These are phyloP conservation scores for Ganoderma lucidum DNA, from an alignment of 1,284 basidiomycete genomes.

Conservation along the genomic window DNA sequence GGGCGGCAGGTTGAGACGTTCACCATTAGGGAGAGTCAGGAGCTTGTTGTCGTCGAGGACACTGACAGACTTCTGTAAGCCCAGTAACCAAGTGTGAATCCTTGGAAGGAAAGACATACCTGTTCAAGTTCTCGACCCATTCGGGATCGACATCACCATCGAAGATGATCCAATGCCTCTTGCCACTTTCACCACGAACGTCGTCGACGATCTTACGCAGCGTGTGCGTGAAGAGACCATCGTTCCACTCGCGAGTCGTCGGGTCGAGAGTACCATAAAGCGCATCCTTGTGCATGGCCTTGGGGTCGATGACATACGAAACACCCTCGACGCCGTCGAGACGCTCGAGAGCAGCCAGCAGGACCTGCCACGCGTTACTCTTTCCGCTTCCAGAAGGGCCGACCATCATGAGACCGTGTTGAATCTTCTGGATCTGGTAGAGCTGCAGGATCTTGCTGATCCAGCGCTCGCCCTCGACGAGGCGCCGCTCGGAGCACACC, in stretches of 20 bases:
- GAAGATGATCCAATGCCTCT: slow-evolving; percentile 99
- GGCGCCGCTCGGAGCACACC: slow-evolving; percentile 88
- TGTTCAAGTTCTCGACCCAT: slow-evolving; percentile 99
- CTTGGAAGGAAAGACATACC: slow-evolving; percentile 55
- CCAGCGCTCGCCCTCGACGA: slow-evolving; percentile 91
- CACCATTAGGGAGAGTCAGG: slow-evolving; percentile 96
- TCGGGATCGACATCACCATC: slow-evolving; percentile 99
- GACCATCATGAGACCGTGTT: slow-evolving; percentile 99
- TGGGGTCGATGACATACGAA: slow-evolving; percentile 98
- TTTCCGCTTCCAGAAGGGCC: slow-evolving; percentile 98
- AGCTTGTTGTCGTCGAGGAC: slow-evolving; percentile 99
- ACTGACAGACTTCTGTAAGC: slow-evolving; percentile 53
- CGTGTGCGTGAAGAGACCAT: slow-evolving; percentile 98
- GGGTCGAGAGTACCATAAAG: slow-evolving; percentile 97
- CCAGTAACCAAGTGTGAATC: slow-evolving; percentile 10
- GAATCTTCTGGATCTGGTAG: slow-evolving; percentile 99
- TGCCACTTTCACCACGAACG: slow-evolving; percentile 95
- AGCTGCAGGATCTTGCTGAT: slow-evolving; percentile 96
- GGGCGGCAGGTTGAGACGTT: slow-evolving; percentile 95
- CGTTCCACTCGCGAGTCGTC: slow-evolving; percentile 99
- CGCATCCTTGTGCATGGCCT: slow-evolving; percentile 98
- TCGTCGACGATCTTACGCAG: slow-evolving; percentile 98
- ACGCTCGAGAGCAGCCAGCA: slow-evolving; percentile 90
- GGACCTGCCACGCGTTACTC: slow-evolving; percentile 96
- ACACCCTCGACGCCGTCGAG: slow-evolving; percentile 94